Conservation (phyloP, 805 yeast species). For the Hanseniaspora thailandica region DNA sequence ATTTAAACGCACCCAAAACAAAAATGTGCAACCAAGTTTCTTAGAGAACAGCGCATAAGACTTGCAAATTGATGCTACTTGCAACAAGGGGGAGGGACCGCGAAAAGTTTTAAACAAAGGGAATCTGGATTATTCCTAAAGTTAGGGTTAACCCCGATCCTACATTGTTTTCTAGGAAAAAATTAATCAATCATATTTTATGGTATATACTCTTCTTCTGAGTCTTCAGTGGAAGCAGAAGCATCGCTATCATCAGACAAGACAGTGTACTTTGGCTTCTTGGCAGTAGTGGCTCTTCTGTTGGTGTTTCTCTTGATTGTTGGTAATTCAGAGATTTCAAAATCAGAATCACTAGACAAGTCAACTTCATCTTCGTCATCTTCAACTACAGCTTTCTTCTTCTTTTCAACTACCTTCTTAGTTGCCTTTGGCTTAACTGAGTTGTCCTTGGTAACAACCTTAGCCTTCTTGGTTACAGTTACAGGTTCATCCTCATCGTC, state of each 20-base stretch:
- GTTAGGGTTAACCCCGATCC: too few species aligned
- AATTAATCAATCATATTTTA: too few species aligned
- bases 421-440: not conserved
- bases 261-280: constrained; percentile 25
- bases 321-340: constrained; percentile 14
- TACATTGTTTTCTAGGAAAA: not conserved
- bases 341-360: constrained; percentile 12
- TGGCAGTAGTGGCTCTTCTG: constrained; percentile 19
- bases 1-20: too few species aligned
- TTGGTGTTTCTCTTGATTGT: constrained; percentile 17
- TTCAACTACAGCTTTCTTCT: too few species aligned
- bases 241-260: constrained; percentile 19
- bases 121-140: too few species aligned
- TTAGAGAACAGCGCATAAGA: too few species aligned
- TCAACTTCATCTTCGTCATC: constrained; percentile 19
- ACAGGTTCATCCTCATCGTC: constrained; percentile 17
- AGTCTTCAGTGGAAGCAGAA: constrained; percentile 21
- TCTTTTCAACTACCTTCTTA: not conserved
- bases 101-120: not conserved
- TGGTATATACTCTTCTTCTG: constrained; percentile 16
- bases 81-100: too few species aligned
- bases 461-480: constrained; percentile 22
- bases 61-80: too few species aligned
- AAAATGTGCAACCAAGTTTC: too few species aligned
- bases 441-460: constrained; percentile 15